Evolutionary conservation across 352 stramenopile genomes (phyloP).

Genomic region (Pythium brassicae): DNA sequence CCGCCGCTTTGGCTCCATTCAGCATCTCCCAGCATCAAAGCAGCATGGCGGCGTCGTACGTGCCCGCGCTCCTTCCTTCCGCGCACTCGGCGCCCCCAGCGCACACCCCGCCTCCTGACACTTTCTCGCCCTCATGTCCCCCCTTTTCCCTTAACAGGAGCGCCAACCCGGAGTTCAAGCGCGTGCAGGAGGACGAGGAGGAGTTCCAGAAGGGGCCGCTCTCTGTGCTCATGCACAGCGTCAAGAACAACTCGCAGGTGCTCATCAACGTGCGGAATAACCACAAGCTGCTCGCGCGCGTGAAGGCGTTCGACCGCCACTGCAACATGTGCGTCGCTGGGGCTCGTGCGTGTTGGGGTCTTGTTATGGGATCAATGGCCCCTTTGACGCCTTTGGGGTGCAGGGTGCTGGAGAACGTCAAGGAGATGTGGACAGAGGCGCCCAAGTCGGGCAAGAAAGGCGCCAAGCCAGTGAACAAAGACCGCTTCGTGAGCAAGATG

Average conservation of each 20-base stretch:
- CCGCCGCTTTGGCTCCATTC: not conserved
- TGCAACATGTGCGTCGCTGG: slow-evolving; percentile 96
- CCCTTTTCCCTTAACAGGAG: slow-evolving; percentile 11
- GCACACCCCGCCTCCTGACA: not conserved
- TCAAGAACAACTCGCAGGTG: slow-evolving; percentile 98
- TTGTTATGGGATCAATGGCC: not conserved
- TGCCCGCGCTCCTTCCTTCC: not conserved
- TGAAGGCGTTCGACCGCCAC: slow-evolving; percentile 99
- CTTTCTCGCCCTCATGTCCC: not conserved
- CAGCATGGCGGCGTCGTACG: slow-evolving; percentile 6
- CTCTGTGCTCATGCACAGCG: slow-evolving; percentile 96
- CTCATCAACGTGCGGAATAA: slow-evolving; percentile 99
- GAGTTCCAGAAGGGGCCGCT: slow-evolving; percentile 97
- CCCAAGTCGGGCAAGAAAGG: slow-evolving; percentile 96
- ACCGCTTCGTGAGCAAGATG: slow-evolving; percentile 99
- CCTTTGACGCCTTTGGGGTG: not conserved
- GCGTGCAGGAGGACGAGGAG: slow-evolving; percentile 86
- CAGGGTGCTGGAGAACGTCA: slow-evolving; percentile 99
- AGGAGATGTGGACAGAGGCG: slow-evolving; percentile 99
- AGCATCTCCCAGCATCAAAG: not conserved
- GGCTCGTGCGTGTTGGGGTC: not conserved
- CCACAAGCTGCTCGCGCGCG: slow-evolving; percentile 98
- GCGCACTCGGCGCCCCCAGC: not conserved
- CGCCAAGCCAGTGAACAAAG: slow-evolving; percentile 96
- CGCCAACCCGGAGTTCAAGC: slow-evolving; percentile 65